phyloP scores from a whole-genome alignment of 805 yeast genomes.

The Sungouiella blattae region DNA sequence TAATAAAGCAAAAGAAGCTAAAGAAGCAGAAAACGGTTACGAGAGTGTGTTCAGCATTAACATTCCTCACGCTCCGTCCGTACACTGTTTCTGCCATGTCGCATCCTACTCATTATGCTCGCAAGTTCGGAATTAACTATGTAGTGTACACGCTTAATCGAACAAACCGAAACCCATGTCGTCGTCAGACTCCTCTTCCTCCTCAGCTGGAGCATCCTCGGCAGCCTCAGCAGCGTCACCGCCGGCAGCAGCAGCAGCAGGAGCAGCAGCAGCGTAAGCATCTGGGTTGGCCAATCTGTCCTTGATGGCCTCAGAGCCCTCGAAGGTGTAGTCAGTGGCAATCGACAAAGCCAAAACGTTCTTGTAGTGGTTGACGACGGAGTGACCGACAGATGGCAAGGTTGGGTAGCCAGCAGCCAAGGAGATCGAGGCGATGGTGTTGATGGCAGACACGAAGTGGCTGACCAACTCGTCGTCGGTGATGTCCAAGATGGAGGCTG shows the following conservation, averaged over 20 bases:
- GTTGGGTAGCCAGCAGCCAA: constrained; percentile 99
- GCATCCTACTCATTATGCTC: too few species aligned
- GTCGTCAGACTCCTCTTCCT: constrained; percentile 60
- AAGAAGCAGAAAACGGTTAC: too few species aligned
- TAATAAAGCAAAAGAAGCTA: too few species aligned
- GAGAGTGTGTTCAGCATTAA: too few species aligned
- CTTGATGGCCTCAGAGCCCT: constrained; percentile 98
- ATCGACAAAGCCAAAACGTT: constrained; percentile 94
- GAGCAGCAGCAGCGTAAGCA: constrained; percentile 99
- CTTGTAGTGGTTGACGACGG: constrained; percentile 98
- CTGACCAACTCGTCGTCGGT: constrained; percentile 93
- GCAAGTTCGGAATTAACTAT: too few species aligned
- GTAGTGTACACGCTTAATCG: too few species aligned
- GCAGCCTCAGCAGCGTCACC: constrained; percentile 58
- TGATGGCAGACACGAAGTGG: constrained; percentile 90
- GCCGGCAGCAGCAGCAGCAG: constrained; percentile 85
- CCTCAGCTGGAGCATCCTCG: constrained; percentile 72
- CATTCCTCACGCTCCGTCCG: too few species aligned
- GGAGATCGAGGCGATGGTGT: constrained; percentile 92
- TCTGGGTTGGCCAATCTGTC: constrained; percentile 99
- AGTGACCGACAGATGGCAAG: constrained; percentile 98
- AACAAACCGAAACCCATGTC: constrained; percentile 99
- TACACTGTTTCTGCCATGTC: too few species aligned
- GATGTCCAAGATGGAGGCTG: constrained; percentile 94
- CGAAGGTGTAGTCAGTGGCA: constrained; percentile 98